Evolutionary conservation across 2,329 filamentous ascomycete genomes (phyloP), one percentile per base, ranked within the genome.

Genomic region (Alternaria triticimaculans): DNA sequence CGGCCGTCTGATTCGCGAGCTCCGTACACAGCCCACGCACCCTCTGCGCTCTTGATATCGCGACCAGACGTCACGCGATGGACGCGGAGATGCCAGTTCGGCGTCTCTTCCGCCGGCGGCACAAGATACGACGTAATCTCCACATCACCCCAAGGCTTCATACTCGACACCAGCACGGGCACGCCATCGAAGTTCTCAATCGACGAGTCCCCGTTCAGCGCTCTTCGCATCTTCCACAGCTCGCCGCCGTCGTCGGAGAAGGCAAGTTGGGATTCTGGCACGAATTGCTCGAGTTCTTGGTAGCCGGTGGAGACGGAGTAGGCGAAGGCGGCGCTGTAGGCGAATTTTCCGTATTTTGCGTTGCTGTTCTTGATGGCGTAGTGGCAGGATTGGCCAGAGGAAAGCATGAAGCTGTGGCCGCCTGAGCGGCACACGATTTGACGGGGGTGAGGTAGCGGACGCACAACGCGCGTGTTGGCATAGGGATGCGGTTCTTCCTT

Each of bases 351-450:
- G 78, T 94, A 94, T 74, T 94, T 94, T 65, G 92, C 90, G 77
- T 94, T 91, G 0, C 91, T 92, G 58, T 90, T 91, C 79, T 92
- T 92, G 84, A 94, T 90, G 0, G 92, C 90, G 75, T 94, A 94
- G 77, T 91, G 90, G 79, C 92, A 94, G n/a, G 89, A 90, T 77
- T 95, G 92, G 1, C 92, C 92, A 0, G 89, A 92, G 5, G 71
- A 75, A 8, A 94, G 85, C 23, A 94, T 84, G 84, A 94, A 92
- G 49, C 89, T 90, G 77, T 94, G 92, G 0, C 89, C 90, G n/a
- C 90, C 91, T 18, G 88, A 85, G 66, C 88, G 87, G 69, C 89
- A 87, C 76, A 89, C 87, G 65, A 94, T 93, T 73, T 94, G 92
- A 1, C 90, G 87, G 0, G 92, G 92, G 51, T 93, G 89, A 37